Evolutionary conservation across 345 rosid species (phyloP), one percentile per base, ranked within the genome.

Genomic region (Ailanthus altissimus): DNA sequence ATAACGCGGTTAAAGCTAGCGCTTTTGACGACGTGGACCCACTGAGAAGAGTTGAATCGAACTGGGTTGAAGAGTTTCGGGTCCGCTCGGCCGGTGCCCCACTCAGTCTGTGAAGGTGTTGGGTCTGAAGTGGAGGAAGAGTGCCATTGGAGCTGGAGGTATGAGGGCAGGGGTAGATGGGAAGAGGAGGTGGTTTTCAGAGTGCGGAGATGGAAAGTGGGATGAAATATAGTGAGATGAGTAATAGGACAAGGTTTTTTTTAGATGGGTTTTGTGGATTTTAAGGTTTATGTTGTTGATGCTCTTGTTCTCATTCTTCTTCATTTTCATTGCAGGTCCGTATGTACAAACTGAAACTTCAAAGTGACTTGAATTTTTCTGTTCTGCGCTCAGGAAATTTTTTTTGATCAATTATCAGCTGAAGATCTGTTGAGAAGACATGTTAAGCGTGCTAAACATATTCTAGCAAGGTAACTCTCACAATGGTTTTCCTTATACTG

Each of bases 91-190:
- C 99, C 94, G 11, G 93, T 38, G 6, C 98, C 99, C 99, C 99
- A 91, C 64, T 95, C 98, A 85, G 81, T 91, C 78, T 2, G 96
- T 91, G 88, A 90, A 95, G 38, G 98, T 95, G 84, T 95, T 95
- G 80, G 90, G 79, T 26, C 99, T 97, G 74, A 95, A 95, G 77
- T 93, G 98, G 81, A 95, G 83, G 80, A 95, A 93, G 76, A 95
- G 80, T 14, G 96, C 85, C 92, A 95, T 85, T 84, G 85, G 75
- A 95, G 92, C 85, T 95, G 99, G 59, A 81, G 54, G 1, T 91
- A 83, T 7, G 95, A 80, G 14, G 98, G 98, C 70, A 95, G 61
- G 70, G 98, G 98, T 20, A 92, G 67, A 95, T 81, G 21, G 99
- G 99, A 77, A 91, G 93, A 59, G 98, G 99, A 6, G 94, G 83